phyloP scores from a whole-genome alignment of 2,329 filamentous ascomycete species.

The Claviceps humidiphila region DNA sequence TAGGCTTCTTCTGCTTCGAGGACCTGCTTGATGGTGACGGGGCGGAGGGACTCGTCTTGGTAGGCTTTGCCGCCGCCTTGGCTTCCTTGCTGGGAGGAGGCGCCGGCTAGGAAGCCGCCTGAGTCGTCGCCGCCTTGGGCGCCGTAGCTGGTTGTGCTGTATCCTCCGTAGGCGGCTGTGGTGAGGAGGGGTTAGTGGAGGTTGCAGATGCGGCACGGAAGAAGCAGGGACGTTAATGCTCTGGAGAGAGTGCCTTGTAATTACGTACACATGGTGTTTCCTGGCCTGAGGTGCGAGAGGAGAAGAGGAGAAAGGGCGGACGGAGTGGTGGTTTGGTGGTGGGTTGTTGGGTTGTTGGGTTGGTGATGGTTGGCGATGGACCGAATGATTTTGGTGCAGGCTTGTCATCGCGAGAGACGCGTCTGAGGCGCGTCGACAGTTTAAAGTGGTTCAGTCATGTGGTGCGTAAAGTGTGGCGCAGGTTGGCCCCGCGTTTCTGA shows the following conservation, averaged over 20 bases:
- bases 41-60: slow-evolving; percentile 75
- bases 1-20: slow-evolving; percentile 68
- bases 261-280: background rate
- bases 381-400: background rate
- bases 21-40: slow-evolving; percentile 91
- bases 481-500: background rate
- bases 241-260: background rate
- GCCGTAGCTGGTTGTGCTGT: slow-evolving; percentile 33
- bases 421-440: slow-evolving; percentile 6
- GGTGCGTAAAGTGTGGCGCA: background rate
- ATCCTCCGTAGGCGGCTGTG: slow-evolving; percentile 37
- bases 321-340: slow-evolving; percentile 9
- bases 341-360: slow-evolving; percentile 1
- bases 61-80: slow-evolving; percentile 42
- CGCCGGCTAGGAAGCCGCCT: slow-evolving; percentile 48
- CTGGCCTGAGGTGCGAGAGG: background rate
- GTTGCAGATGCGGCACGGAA: no score
- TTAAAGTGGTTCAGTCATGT: slow-evolving; percentile 4
- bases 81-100: slow-evolving; percentile 47
- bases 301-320: background rate
- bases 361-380: background rate
- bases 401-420: slow-evolving; percentile 4
- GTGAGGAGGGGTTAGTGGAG: no score
- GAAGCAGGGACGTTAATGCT: slow-evolving; percentile 5
- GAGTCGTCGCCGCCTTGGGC: slow-evolving; percentile 44